Conservation (phyloP, 192 early-diverging fungal species). For the Podila minutissima region DNA sequence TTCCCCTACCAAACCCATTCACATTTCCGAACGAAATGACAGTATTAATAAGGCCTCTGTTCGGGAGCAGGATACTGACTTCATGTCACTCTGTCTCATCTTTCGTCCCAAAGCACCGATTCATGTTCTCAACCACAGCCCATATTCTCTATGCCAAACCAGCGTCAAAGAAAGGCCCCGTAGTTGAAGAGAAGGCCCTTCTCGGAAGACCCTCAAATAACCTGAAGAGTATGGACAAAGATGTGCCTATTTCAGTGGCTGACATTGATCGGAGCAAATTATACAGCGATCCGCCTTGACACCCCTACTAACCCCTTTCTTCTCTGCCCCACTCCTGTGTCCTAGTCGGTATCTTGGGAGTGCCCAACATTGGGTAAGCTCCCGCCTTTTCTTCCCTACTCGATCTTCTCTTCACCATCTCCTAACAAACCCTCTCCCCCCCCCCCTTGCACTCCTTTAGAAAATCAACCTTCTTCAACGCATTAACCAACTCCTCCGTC, state of each 20-base stretch:
- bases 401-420: not conserved
- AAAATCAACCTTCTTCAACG: slow-evolving; percentile 69
- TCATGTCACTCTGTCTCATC: not conserved
- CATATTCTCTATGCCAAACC: slow-evolving; percentile 26
- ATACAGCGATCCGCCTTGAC: not conserved
- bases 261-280: too few relatives aligned
- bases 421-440: not conserved
- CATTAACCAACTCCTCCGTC: slow-evolving; percentile 58
- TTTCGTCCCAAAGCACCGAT: not conserved
- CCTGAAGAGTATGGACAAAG: slow-evolving; percentile 59
- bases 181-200: slow-evolving; percentile 67
- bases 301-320: not conserved
- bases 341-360: slow-evolving; percentile 75
- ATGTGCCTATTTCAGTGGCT: not conserved
- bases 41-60: not conserved
- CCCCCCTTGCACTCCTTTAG: not conserved
- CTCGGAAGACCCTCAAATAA: slow-evolving; percentile 83
- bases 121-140: slow-evolving; percentile 27
- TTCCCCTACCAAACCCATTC: not conserved
- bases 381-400: not conserved
- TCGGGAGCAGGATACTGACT: not conserved
- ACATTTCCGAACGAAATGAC: not conserved
- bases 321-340: not conserved
- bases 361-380: slow-evolving; percentile 85
- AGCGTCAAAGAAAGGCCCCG: slow-evolving; percentile 22